These are phyloP conservation scores for Cylindrotheca closterium DNA, from an alignment of 108 stramenopile species.

Conservation along the genomic window DNA sequence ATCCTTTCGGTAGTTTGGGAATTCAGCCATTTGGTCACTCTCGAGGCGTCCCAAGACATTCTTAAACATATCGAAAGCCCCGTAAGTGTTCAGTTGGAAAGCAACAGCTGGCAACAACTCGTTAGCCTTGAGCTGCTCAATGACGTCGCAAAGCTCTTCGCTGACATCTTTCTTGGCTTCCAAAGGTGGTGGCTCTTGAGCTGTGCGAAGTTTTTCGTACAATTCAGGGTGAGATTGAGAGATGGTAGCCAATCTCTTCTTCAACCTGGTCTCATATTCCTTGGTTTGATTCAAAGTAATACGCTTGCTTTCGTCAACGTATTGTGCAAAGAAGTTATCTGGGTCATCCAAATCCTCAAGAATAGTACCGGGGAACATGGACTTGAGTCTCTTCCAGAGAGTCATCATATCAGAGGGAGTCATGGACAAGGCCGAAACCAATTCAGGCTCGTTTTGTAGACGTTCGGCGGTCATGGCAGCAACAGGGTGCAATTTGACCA, in stretches of 20 bases:
- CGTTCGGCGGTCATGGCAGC: slow-evolving; percentile 93
- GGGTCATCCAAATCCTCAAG: slow-evolving; percentile 91
- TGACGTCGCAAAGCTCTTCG: slow-evolving; percentile 79
- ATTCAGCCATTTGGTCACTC: slow-evolving; percentile 86
- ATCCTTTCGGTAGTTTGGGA: slow-evolving; percentile 92
- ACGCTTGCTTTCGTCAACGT: slow-evolving; percentile 80
- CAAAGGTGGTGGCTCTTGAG: slow-evolving; percentile 81
- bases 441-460: slow-evolving; percentile 66
- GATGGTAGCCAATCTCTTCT: slow-evolving; percentile 76
- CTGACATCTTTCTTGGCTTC: slow-evolving; percentile 79
- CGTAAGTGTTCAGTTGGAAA: slow-evolving; percentile 98
- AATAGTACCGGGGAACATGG: slow-evolving; percentile 79
- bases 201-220: slow-evolving; percentile 75
- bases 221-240: slow-evolving; percentile 81
- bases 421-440: slow-evolving; percentile 88
- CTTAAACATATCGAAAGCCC: slow-evolving; percentile 97
- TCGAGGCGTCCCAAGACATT: slow-evolving; percentile 87
- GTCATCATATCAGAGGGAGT: slow-evolving; percentile 95
- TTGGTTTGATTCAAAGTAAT: slow-evolving; percentile 96
- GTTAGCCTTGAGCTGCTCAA: slow-evolving; percentile 77
- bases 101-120: slow-evolving; percentile 94
- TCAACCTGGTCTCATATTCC: slow-evolving; percentile 94
- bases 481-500: slow-evolving; percentile 93
- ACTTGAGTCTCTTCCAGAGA: slow-evolving; percentile 87
- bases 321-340: slow-evolving; percentile 88